phyloP scores from a whole-genome alignment of 805 yeast genomes.

The Sungouiella thailandica region DNA sequence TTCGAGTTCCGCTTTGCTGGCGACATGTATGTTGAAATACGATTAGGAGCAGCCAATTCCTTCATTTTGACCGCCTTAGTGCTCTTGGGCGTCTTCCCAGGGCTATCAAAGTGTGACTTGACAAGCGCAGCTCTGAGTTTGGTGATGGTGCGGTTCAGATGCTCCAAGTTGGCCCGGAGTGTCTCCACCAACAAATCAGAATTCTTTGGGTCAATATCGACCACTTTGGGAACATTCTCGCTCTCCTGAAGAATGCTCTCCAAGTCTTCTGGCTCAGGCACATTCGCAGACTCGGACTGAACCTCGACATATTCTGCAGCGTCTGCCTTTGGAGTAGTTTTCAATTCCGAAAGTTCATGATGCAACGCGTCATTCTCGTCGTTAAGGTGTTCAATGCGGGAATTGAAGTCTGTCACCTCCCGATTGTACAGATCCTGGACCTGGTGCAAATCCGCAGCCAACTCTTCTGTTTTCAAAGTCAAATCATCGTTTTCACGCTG shows the following conservation, averaged over 20 bases:
- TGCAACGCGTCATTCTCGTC: slow-evolving; percentile 64
- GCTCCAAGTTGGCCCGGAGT: slow-evolving; percentile 55
- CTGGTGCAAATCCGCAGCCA: slow-evolving; percentile 34
- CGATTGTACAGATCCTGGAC: slow-evolving; percentile 31
- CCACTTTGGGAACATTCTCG: slow-evolving; percentile 12
- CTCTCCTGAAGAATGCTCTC: slow-evolving; percentile 30
- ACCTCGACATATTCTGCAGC: not conserved
- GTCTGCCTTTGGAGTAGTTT: slow-evolving; percentile 2
- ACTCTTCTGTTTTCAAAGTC: slow-evolving; percentile 33
- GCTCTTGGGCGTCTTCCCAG: slow-evolving; percentile 14
- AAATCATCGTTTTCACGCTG: slow-evolving; percentile 48
- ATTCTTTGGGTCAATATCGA: slow-evolving; percentile 33
- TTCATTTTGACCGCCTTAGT: slow-evolving; percentile 13
- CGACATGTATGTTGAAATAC: slow-evolving; percentile 22
- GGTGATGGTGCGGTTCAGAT: slow-evolving; percentile 59
- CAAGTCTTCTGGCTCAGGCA: slow-evolving; percentile 28
- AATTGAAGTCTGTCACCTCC: slow-evolving; percentile 46
- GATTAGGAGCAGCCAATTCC: slow-evolving; percentile 9
- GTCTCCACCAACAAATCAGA: slow-evolving; percentile 61
- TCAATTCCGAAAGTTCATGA: slow-evolving; percentile 23
- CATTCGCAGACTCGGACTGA: slow-evolving; percentile 4
- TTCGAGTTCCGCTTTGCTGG: slow-evolving; percentile 35
- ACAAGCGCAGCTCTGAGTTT: slow-evolving; percentile 49
- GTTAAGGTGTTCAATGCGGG: slow-evolving; percentile 54
- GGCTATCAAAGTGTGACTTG: slow-evolving; percentile 33